A percentile compares a stretch with the other conserved stretches of the same genome.
These are phyloP conservation scores for Capsella bursapastoris DNA, from an alignment of 345 rosid genomes.

Conservation along the genomic window DNA sequence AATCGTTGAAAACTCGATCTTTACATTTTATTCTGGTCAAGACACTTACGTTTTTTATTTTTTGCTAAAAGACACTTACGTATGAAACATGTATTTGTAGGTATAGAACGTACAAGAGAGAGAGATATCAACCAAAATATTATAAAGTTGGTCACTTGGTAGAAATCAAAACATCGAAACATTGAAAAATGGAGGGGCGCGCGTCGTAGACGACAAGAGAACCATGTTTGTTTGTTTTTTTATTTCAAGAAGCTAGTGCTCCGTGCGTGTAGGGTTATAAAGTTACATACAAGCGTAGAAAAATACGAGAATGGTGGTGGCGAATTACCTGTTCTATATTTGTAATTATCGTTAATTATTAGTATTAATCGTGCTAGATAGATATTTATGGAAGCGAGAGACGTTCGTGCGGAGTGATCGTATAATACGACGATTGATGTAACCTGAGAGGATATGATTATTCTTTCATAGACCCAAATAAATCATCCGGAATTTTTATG, in stretches of 20 bases:
- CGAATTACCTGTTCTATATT: constrained; percentile 5
- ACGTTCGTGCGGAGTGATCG: no score
- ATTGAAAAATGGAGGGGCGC: no score
- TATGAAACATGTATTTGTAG: constrained; percentile 1
- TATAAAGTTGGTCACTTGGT: not conserved
- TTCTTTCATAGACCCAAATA: no score
- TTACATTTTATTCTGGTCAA: not conserved
- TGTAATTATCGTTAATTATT: not conserved
- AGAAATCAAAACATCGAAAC: no score
- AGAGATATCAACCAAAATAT: not conserved
- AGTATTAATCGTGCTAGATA: not conserved
- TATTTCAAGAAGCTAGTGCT: constrained; percentile 32
- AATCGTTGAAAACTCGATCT: not conserved
- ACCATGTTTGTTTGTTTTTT: constrained; percentile 9
- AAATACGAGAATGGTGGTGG: constrained; percentile 15
- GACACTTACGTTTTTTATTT: not conserved
- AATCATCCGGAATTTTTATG: no score
- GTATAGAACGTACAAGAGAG: not conserved
- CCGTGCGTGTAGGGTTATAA: constrained; percentile 39
- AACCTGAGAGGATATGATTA: no score
- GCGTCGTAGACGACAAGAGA: not conserved
- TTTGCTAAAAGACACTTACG: not conserved
- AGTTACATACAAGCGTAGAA: constrained; percentile 32
- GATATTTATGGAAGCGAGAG: no score
- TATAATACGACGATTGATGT: no score